Evolutionary conservation across 192 early-diverging fungal species (phyloP).

Genomic region (Rhizophagus clarus): DNA sequence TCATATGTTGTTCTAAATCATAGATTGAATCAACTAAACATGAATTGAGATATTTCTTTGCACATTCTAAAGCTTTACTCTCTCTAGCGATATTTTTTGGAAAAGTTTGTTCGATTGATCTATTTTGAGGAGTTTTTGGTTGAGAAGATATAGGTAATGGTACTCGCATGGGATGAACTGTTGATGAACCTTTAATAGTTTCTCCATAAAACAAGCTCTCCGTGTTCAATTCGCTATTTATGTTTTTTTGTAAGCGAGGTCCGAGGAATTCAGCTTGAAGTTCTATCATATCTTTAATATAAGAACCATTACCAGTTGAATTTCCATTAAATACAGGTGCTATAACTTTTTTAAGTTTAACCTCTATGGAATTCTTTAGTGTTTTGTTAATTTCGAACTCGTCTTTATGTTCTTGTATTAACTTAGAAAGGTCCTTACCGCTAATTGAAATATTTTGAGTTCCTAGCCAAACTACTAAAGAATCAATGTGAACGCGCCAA

Average conservation of each 20-base stretch:
- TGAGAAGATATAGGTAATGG: not conserved
- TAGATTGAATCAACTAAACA: not conserved
- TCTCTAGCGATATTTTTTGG: not conserved
- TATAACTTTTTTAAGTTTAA: not conserved
- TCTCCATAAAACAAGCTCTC: too few relatives aligned
- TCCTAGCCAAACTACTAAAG: not conserved
- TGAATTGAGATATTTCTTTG: constrained; percentile 2
- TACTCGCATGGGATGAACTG: not conserved
- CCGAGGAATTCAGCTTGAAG: not conserved
- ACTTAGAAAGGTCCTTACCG: not conserved
- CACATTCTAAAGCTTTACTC: not conserved
- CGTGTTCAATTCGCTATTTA: too few relatives aligned
- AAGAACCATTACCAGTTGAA: not conserved
- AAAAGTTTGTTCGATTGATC: not conserved
- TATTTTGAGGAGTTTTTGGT: not conserved
- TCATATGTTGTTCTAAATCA: constrained; percentile 6
- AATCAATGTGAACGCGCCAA: not conserved
- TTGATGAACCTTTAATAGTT: not conserved
- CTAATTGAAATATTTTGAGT: not conserved
- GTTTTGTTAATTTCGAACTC: not conserved
- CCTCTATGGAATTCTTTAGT: not conserved
- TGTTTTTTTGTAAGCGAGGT: not conserved
- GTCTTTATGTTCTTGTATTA: not conserved
- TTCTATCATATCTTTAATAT: not conserved
- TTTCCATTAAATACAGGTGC: not conserved